These are phyloP conservation scores for Allium fistulosum DNA, from an alignment of 106 monocot species.

Conservation along the genomic window DNA sequence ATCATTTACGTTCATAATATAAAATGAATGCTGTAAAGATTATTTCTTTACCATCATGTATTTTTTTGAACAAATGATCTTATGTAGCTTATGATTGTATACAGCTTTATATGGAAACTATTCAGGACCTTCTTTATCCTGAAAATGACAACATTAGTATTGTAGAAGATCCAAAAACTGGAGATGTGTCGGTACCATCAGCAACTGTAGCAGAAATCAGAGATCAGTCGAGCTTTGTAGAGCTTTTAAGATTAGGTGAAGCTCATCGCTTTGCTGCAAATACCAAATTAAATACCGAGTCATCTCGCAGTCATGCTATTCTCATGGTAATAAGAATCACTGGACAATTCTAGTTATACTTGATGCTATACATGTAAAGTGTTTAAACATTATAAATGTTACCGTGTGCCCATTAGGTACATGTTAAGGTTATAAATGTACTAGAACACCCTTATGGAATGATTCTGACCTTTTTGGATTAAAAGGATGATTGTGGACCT, in stretches of 20 bases:
- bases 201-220: conserved; percentile 82
- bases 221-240: conserved; percentile 81
- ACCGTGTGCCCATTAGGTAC: too few species aligned
- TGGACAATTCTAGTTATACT: neutral
- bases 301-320: conserved; percentile 98
- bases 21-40: too few species aligned
- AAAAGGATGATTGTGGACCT: too few species aligned
- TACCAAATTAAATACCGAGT: conserved; percentile 96
- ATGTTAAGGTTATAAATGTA: too few species aligned
- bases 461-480: too few species aligned
- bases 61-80: neutral
- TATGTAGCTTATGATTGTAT: conserved; percentile 12
- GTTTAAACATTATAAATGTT: too few species aligned
- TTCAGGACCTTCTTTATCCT: conserved; percentile 92
- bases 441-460: too few species aligned
- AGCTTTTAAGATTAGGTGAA: conserved; percentile 86
- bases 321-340: conserved; percentile 53
- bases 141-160: conserved; percentile 91
- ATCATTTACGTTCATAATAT: too few species aligned
- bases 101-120: conserved; percentile 98
- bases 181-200: conserved; percentile 90
- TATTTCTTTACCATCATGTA: too few species aligned
- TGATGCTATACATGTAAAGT: too few species aligned
- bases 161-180: conserved; percentile 91
- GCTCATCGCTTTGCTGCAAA: conserved; percentile 94